phyloP scores from a whole-genome alignment of 2,329 filamentous ascomycete genomes.

The Fusarium goolgardi region DNA sequence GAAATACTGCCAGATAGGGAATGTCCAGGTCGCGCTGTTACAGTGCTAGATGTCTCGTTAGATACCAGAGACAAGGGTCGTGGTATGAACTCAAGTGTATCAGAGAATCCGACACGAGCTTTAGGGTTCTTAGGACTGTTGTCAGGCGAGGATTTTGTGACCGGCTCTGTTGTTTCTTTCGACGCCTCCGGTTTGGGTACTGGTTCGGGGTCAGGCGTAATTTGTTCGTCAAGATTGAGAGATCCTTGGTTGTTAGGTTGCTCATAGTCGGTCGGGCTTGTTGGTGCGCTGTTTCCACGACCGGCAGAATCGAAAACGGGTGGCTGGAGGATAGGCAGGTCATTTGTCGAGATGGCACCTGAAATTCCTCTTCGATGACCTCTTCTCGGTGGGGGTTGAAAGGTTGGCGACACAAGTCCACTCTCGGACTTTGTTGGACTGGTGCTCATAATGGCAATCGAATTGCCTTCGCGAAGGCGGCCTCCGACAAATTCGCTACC shows the following conservation, averaged over 20 bases:
- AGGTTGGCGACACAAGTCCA: slow-evolving; percentile 67
- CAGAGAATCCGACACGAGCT: slow-evolving; percentile 83
- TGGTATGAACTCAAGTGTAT: slow-evolving; percentile 84
- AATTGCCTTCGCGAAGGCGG: slow-evolving; percentile 68
- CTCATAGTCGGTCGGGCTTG: slow-evolving; percentile 66
- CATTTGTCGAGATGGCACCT: slow-evolving; percentile 83
- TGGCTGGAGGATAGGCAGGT: slow-evolving; percentile 77
- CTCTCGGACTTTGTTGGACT: slow-evolving; percentile 75
- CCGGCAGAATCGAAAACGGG: slow-evolving; percentile 61
- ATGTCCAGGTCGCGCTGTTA: slow-evolving; percentile 76
- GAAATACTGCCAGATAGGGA: slow-evolving; percentile 83
- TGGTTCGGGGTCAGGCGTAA: slow-evolving; percentile 13
- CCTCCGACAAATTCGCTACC: slow-evolving; percentile 90
- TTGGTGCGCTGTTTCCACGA: slow-evolving; percentile 71
- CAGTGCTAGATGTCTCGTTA: slow-evolving; percentile 83
- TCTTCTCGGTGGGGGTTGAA: slow-evolving; percentile 65
- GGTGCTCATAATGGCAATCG: slow-evolving; percentile 72
- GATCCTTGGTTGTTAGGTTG: slow-evolving; percentile 39
- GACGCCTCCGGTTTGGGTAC: background rate
- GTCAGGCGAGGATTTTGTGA: slow-evolving; percentile 11
- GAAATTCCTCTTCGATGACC: slow-evolving; percentile 79
- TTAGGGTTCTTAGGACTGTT: slow-evolving; percentile 56
- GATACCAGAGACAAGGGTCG: slow-evolving; percentile 86
- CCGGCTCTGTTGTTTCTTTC: slow-evolving; percentile 14
- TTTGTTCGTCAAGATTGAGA: slow-evolving; percentile 18